Conservation (phyloP, 164 flowering plant genomes). For the Vitis vinifera region ASM3070453v1 NC_081805.1:23761501-23762000, state of each 20-base stretch:
- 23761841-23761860: not conserved
- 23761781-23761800: not conserved
- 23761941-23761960: constrained; percentile 17
- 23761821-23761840: not conserved
- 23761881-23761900: not conserved
- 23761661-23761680: too few relatives aligned
- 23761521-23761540: too few relatives aligned
- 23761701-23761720: too few relatives aligned
- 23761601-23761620: too few relatives aligned
- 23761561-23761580: too few relatives aligned
- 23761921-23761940: constrained; percentile 6
- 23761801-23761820: not conserved
- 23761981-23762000: constrained; percentile 25
- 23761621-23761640: too few relatives aligned
- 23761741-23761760: not conserved
- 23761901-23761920: not conserved
- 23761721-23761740: too few relatives aligned
- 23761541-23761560: too few relatives aligned
- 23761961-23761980: constrained; percentile 20
- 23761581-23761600: too few relatives aligned
- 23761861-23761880: not conserved
- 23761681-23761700: too few relatives aligned
- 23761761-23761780: not conserved
- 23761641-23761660: too few relatives aligned
- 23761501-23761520: too few relatives aligned